These are phyloP conservation scores for Talaromyces albobiverticillius DNA, from an alignment of 2,329 filamentous ascomycete species.

Conservation along the genomic window DNA sequence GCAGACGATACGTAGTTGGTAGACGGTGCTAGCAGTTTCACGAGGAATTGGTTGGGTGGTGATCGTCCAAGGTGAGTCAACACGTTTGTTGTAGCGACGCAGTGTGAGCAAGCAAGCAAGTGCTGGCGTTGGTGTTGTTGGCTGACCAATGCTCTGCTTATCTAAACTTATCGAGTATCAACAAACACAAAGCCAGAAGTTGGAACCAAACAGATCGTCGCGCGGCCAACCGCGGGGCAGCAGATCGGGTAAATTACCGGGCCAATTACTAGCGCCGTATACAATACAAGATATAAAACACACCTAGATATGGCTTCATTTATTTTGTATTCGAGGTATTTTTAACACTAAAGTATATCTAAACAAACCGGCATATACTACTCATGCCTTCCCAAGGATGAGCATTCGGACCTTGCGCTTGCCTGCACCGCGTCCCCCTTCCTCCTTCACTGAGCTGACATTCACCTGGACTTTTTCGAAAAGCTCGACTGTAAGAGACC, in stretches of 20 bases:
- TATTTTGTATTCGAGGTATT: too few relatives aligned
- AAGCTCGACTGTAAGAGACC: constrained; percentile 64
- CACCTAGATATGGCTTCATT: neutral
- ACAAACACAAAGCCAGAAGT: neutral
- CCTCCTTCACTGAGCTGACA: constrained; percentile 90
- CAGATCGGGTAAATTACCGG: neutral
- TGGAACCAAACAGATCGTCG: constrained; percentile 11
- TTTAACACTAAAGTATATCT: too few relatives aligned
- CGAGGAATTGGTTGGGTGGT: too few relatives aligned
- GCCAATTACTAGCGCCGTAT: neutral
- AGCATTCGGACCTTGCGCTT: constrained; percentile 66
- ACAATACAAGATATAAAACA: neutral
- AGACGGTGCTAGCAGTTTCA: neutral
- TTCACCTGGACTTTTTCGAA: constrained; percentile 90
- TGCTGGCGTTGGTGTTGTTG: neutral
- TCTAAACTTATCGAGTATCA: neutral
- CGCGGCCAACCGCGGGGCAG: constrained; percentile 12
- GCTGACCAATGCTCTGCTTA: too few relatives aligned
- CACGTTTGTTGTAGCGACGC: too few relatives aligned
- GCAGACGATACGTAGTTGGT: too few relatives aligned
- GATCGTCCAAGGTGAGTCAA: too few relatives aligned
- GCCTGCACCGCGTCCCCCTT: constrained; percentile 68
- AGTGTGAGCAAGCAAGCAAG: neutral
- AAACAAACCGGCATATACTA: neutral
- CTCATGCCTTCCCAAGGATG: constrained; percentile 30